A percentile compares a stretch with the other conserved stretches of the same genome.
These are phyloP conservation scores for Microcyclospora tardicrescens DNA, from an alignment of 2,329 filamentous ascomycete genomes.

Conservation along the genomic window DNA sequence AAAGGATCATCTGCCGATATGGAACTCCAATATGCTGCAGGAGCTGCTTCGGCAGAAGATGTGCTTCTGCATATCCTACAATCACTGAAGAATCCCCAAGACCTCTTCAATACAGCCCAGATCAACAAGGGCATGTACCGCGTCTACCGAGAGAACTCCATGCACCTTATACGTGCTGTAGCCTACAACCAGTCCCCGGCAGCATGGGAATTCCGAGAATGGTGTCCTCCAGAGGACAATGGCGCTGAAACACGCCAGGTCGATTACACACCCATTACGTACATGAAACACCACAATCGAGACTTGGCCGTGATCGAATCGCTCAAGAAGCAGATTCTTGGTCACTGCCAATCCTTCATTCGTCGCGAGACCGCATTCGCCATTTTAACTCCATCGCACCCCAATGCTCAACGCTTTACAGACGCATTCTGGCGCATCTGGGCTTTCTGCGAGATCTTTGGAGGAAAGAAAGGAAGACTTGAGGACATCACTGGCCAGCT, in stretches of 20 bases:
- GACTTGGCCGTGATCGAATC: slow-evolving; percentile 42
- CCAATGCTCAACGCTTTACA: slow-evolving; percentile 39
- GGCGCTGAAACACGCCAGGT: slow-evolving; percentile 30
- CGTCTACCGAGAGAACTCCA: slow-evolving; percentile 45
- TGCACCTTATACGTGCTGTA: slow-evolving; percentile 39
- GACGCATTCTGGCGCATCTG: slow-evolving; percentile 53
- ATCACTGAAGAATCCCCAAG: slow-evolving; percentile 36
- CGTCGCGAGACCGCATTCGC: slow-evolving; percentile 44
- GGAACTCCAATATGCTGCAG: background rate
- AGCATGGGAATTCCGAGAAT: slow-evolving; percentile 48
- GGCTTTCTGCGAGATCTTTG: slow-evolving; percentile 53
- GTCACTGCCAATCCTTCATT: slow-evolving; percentile 43
- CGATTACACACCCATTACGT: slow-evolving; percentile 41
- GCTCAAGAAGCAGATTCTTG: slow-evolving; percentile 44
- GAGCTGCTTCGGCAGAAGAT: slow-evolving; percentile 27
- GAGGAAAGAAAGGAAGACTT: slow-evolving; percentile 43
- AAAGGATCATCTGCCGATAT: background rate
- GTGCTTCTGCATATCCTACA: slow-evolving; percentile 41
- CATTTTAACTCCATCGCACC: slow-evolving; percentile 34
- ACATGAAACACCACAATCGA: slow-evolving; percentile 37
- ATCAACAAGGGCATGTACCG: slow-evolving; percentile 45
- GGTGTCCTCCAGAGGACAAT: slow-evolving; percentile 39
- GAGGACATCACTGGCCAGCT: slow-evolving; percentile 47
- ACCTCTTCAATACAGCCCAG: slow-evolving; percentile 42
- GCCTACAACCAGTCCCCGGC: slow-evolving; percentile 42